Evolutionary conservation across 345 rosid species (phyloP).

Genomic region (Lepidium africanum): DNA sequence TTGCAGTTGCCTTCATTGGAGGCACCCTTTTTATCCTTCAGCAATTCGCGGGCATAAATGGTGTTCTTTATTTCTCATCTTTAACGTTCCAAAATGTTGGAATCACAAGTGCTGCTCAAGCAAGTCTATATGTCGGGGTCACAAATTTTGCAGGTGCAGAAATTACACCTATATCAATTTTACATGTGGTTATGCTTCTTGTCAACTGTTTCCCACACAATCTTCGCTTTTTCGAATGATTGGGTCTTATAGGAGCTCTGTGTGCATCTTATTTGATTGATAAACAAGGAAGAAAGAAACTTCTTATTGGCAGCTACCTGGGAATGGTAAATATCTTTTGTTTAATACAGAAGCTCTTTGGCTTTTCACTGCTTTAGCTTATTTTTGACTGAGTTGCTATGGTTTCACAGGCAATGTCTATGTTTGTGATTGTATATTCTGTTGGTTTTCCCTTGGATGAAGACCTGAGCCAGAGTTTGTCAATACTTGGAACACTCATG

Average conservation of each 20-base stretch:
- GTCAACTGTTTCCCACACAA: not conserved
- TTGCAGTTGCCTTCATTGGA: slow-evolving; percentile 65
- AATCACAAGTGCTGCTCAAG: slow-evolving; percentile 45
- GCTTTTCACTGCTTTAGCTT: not conserved
- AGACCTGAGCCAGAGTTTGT: slow-evolving; percentile 54
- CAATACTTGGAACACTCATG: slow-evolving; percentile 64
- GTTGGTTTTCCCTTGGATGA: slow-evolving; percentile 53
- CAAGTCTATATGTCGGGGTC: slow-evolving; percentile 59
- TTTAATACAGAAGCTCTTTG: not conserved
- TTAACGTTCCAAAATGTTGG: slow-evolving; percentile 70
- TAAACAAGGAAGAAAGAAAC: slow-evolving; percentile 56
- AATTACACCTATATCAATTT: not conserved
- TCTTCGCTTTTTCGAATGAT: not conserved
- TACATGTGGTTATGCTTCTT: not conserved
- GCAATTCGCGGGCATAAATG: slow-evolving; percentile 85
- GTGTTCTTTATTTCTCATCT: slow-evolving; percentile 78
- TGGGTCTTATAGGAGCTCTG: slow-evolving; percentile 47
- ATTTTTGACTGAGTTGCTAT: not conserved
- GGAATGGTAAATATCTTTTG: slow-evolving; percentile 48
- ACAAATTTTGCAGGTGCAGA: slow-evolving; percentile 61
- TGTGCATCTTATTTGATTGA: slow-evolving; percentile 61
- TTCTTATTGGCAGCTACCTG: slow-evolving; percentile 59
- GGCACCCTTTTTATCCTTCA: slow-evolving; percentile 65
- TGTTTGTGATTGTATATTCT: slow-evolving; percentile 49
- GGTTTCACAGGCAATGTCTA: slow-evolving; percentile 56